Conservation (phyloP, 176 grass and related monocot species). For the Bonia amplexicaulis region DNA sequence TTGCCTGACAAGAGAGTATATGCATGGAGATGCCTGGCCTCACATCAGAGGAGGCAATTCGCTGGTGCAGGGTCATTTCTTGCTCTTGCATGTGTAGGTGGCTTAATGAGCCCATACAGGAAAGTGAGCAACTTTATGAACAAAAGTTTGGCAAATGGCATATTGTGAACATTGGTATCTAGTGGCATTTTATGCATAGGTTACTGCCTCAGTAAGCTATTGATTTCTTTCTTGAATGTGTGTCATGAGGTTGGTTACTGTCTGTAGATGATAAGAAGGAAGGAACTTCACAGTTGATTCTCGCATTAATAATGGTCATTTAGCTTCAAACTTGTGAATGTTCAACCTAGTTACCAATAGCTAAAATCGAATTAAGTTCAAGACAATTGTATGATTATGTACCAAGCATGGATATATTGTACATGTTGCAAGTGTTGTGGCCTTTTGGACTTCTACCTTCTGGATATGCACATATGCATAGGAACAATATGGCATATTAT, state of each 20-base stretch:
- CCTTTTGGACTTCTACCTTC: neutral
- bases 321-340: neutral
- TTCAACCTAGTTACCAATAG: neutral
- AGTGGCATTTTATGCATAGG: conserved; percentile 24
- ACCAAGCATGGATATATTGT: neutral
- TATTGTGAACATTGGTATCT: conserved; percentile 13
- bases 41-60: conserved; percentile 5
- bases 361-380: neutral
- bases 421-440: neutral
- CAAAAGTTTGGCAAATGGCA: neutral
- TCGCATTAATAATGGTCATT: neutral
- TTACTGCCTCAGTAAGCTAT: neutral
- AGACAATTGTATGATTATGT: neutral
- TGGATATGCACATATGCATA: neutral
- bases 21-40: neutral
- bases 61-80: conserved; percentile 10
- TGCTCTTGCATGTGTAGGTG: neutral
- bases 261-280: neutral
- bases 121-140: neutral
- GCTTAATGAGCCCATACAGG: neutral
- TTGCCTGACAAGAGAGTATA: neutral
- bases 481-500: neutral
- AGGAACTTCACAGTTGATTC: neutral
- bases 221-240: neutral
- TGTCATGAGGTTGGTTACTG: neutral